Conservation (phyloP, 2,329 filamentous ascomycete genomes). For the Neonectria ditissima region DNA sequence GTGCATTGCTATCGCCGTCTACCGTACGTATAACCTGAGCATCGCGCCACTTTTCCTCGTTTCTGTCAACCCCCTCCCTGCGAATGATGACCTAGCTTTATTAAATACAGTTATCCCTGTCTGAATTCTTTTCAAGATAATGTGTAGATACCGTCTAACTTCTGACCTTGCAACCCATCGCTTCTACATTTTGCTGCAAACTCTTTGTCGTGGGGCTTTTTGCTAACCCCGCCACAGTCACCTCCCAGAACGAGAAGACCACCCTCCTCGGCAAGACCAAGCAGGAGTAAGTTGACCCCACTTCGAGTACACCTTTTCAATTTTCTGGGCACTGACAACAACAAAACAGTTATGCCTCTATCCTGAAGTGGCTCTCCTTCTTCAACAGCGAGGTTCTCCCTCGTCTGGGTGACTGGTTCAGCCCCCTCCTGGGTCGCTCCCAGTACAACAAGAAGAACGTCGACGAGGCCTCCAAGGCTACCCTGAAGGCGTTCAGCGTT, state of each 20-base stretch:
- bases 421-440: slow-evolving; percentile 82
- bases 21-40: slow-evolving; percentile 76
- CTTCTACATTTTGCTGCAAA: slow-evolving; percentile 45
- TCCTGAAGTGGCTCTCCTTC: slow-evolving; percentile 98
- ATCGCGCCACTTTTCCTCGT: slow-evolving; percentile 46
- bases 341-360: slow-evolving; percentile 81
- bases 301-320: not conserved
- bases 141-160: slow-evolving; percentile 93
- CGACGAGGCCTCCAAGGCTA: slow-evolving; percentile 79
- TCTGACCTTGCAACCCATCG: slow-evolving; percentile 68
- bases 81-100: slow-evolving; percentile 79
- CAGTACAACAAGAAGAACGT: slow-evolving; percentile 98
- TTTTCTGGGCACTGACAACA: slow-evolving; percentile 43
- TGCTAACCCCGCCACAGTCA: slow-evolving; percentile 72
- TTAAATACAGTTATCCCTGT: slow-evolving; percentile 98
- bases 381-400: slow-evolving; percentile 89
- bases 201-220: slow-evolving; percentile 35
- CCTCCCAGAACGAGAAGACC: slow-evolving; percentile 99
- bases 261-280: slow-evolving; percentile 99
- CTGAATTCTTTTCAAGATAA: slow-evolving; percentile 72
- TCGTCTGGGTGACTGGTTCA: slow-evolving; percentile 82
- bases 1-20: slow-evolving; percentile 95
- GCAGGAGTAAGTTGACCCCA: slow-evolving; percentile 81
- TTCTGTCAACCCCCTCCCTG: slow-evolving; percentile 34
- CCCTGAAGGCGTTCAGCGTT: slow-evolving; percentile 75